A percentile compares a stretch with the other conserved stretches of the same genome.
phyloP scores from a whole-genome alignment of 805 yeast genomes.

The Wickerhamomyces strasburgensis region DNA sequence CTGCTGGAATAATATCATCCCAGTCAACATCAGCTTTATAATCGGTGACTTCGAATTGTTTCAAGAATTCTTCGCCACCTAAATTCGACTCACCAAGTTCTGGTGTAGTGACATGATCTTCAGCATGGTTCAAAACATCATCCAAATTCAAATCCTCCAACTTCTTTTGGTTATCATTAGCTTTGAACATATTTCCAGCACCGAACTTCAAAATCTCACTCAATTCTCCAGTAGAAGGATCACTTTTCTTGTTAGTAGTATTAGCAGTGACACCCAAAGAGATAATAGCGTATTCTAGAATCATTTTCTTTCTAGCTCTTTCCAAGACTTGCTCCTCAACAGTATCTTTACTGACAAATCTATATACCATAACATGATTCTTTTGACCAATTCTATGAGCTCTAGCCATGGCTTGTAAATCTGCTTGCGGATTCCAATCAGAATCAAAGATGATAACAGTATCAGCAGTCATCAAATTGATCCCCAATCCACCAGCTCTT shows the following conservation, averaged over 20 bases:
- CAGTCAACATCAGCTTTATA: slow-evolving; percentile 97
- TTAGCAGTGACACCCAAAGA: slow-evolving; percentile 91
- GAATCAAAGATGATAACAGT: slow-evolving; percentile 97
- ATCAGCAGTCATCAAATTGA: slow-evolving; percentile 98
- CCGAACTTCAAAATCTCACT: slow-evolving; percentile 95
- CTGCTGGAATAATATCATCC: slow-evolving; percentile 98
- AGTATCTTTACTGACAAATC: slow-evolving; percentile 97
- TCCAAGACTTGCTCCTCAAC: slow-evolving; percentile 97
- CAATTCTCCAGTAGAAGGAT: slow-evolving; percentile 80
- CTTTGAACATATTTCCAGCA: slow-evolving; percentile 97
- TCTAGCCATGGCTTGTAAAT: slow-evolving; percentile 98
- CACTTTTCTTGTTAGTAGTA: slow-evolving; percentile 44
- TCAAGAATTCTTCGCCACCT: slow-evolving; percentile 96
- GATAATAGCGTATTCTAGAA: slow-evolving; percentile 94
- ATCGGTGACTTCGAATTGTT: slow-evolving; percentile 97
- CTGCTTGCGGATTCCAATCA: slow-evolving; percentile 99
- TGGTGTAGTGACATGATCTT: slow-evolving; percentile 94
- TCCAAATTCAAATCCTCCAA: slow-evolving; percentile 92
- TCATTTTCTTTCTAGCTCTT: slow-evolving; percentile 96
- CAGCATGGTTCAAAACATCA: slow-evolving; percentile 94
- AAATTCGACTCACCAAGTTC: slow-evolving; percentile 95
- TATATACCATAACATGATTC: slow-evolving; percentile 93
- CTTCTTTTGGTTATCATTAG: slow-evolving; percentile 91
- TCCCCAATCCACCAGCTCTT: slow-evolving; percentile 98
- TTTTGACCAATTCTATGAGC: slow-evolving; percentile 99